Percentiles rank a stretch among this genome's conserved stretches.
These are phyloP conservation scores for Syncephalastrum monosporum DNA, from an alignment of 371 early-diverging fungal genomes.

Conservation along the genomic window DNA sequence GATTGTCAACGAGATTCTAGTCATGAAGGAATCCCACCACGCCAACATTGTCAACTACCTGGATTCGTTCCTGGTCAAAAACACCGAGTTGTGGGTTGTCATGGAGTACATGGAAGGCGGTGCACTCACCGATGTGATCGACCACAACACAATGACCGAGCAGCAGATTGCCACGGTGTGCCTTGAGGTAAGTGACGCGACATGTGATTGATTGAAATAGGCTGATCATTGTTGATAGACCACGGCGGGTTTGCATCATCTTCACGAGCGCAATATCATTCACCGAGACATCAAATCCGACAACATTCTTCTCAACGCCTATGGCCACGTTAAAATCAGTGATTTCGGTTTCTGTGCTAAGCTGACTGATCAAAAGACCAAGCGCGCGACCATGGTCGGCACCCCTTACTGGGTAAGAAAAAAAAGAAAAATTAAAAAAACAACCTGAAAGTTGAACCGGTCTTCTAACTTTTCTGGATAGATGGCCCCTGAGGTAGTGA, in stretches of 20 bases:
- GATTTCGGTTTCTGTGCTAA: conserved; percentile 93
- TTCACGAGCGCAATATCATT: conserved; percentile 91
- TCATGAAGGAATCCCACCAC: conserved; percentile 96
- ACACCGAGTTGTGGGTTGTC: conserved; percentile 91
- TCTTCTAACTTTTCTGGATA: not conserved
- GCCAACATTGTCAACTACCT: conserved; percentile 95
- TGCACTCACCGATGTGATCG: conserved; percentile 93
- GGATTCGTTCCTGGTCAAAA: conserved; percentile 81
- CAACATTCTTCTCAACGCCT: conserved; percentile 83
- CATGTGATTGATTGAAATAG: not conserved
- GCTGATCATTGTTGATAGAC: conserved; percentile 39
- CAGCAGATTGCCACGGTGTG: conserved; percentile 89
- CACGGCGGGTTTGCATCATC: conserved; percentile 84
- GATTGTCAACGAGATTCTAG: conserved; percentile 94
- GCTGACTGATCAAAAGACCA: conserved; percentile 75
- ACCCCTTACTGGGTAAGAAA: conserved; percentile 79
- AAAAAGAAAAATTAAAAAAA: too few relatives aligned
- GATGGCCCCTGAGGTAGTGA: conserved; percentile 94
- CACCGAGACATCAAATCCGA: conserved; percentile 98
- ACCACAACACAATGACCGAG: conserved; percentile 86
- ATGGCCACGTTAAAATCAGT: conserved; percentile 94
- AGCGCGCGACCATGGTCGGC: conserved; percentile 93
- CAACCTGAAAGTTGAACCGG: too few relatives aligned
- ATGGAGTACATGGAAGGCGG: conserved; percentile 99
- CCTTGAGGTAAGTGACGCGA: conserved; percentile 59